phyloP scores from a whole-genome alignment of 345 rosid species.

The Heritiera littoralis region DNA sequence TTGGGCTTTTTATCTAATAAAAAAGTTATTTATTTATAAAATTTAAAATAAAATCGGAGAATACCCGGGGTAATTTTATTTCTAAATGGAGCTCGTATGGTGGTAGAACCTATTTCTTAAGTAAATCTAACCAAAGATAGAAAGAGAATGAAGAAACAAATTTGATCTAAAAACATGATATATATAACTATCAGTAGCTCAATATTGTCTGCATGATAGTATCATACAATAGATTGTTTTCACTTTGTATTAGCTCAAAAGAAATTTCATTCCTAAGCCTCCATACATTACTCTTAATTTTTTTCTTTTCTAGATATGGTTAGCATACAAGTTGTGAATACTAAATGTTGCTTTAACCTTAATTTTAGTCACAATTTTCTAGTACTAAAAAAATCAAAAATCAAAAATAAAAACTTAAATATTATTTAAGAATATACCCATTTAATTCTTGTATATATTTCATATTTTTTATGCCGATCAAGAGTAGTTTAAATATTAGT shows the following conservation, averaged over 20 bases:
- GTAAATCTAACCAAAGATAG: not conserved
- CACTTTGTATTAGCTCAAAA: not conserved
- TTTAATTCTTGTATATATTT: too few species aligned
- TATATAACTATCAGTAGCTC: not conserved
- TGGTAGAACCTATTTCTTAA: too few species aligned
- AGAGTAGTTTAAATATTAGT: too few species aligned
- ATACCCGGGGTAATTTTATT: slow-evolving; percentile 10
- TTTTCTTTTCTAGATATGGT: not conserved
- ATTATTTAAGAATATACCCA: too few species aligned
- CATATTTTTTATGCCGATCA: too few species aligned
- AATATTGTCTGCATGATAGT: not conserved
- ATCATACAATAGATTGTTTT: not conserved
- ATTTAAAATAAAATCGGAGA: too few species aligned
- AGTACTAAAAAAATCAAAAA: not conserved
- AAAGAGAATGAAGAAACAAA: slow-evolving; percentile 2
- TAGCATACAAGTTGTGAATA: not conserved
- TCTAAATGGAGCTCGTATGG: not conserved
- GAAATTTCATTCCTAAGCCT: not conserved
- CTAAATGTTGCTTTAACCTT: slow-evolving; percentile 3
- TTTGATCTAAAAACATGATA: not conserved
- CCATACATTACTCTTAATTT: not conserved
- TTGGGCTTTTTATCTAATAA: too few species aligned
- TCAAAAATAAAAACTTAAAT: too few species aligned
- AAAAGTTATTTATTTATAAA: too few species aligned
- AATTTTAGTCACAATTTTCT: not conserved